Base-by-base conservation (phyloP, 179 eudicot species). In the Monotropa hypopitys region DNA sequence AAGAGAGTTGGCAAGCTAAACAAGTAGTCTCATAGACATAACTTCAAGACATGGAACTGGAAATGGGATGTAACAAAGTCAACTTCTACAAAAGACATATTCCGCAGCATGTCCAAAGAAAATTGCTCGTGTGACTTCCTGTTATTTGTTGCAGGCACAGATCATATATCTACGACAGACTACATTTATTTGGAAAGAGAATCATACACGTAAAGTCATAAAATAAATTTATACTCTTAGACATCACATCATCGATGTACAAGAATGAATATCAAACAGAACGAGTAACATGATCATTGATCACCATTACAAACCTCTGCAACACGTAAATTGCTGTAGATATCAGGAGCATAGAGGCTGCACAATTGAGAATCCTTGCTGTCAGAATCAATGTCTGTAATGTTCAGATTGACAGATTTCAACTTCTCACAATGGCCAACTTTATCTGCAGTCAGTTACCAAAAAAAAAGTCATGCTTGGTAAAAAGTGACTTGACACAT, bases 341-440 rank as follows among this genome's bases (percentile, higher is more conserved):
- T 92, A 54, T 89, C 92, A 72, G 87, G 76, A 74, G 89, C 97
- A 78, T 92, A 92, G 26, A 75, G 79, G 79, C 91, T 84, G 87
- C 97, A 92, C 88, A 89, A 73, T 73, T 77, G 89, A 61, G 97
- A 91, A 83, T 92, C 97, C 84, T 80, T 89, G 59, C 80, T 80
- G 72, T 88, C 84, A 49, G 85, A 80, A 85, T 92, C 97, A 80
- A 92, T 87, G 77, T 92, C 90, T 7, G 76, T 80, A n/a, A 92
- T 35, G 9, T 83, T 84, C 70, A 84, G 85, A 73, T 80, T 77
- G 70, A 63, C 79, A 40, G 84, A 77, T 70, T 67, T 74, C 26
- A 74, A 53, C 70, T 76, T 81, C 79, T 73, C 86, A 59, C 76
- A 56, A 83, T 35, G 69, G 18, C 67, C 51, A 49, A 18, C 23